Base-by-base conservation (phyloP, 2,329 filamentous ascomycete genomes). In the Talaromyces sp. region DNA sequence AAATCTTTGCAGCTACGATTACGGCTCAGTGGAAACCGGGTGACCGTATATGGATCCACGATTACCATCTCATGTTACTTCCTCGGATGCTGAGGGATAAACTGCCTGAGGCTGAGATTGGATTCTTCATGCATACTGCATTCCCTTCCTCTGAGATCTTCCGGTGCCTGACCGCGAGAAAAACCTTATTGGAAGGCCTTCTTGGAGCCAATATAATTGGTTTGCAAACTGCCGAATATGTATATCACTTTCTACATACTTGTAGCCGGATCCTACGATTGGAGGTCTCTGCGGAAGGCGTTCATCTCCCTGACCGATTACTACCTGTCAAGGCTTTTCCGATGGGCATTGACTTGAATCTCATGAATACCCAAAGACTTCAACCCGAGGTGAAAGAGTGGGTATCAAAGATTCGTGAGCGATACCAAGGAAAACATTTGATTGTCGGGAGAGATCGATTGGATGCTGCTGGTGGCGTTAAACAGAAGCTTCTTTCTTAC, bases 61-160 rank as follows among this genome's bases (percentile, higher is more conserved):
- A 98, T 77, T 97, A 98, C 75, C 94, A 98, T 76, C 84, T 98
- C 47, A 84, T 97, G 3, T 83, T 97, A 10, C 90, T 97, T 2
- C 93, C 94, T 3, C 84, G 82, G 45, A 92, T 97, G 89, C 83
- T 98, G 56, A 90, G 94, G 39, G 87, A 94, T 78, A 92, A 90
- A 81, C 50, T 80, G 1, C 92, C 94, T 0, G 90, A 96, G 66
- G 93, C 93, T 22, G 91, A 96, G 79, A 97, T 98, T 71, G 94
- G 94, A 10, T 94, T 97, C 82, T 98, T 97, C 80, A 82, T 98
- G 31, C 94, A 98, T 75, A 91, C 93, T 14, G 92, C 93, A 0
- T 98, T 98, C 76, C 94, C 94, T 1, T 97, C 93, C 0, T 97
- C 93, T 0, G 94, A 98, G 73, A 90, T 98, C 1, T 97, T 97